Conservation (phyloP, 768 basidiomycete species). For the Panaeolus cyanescens region DNA sequence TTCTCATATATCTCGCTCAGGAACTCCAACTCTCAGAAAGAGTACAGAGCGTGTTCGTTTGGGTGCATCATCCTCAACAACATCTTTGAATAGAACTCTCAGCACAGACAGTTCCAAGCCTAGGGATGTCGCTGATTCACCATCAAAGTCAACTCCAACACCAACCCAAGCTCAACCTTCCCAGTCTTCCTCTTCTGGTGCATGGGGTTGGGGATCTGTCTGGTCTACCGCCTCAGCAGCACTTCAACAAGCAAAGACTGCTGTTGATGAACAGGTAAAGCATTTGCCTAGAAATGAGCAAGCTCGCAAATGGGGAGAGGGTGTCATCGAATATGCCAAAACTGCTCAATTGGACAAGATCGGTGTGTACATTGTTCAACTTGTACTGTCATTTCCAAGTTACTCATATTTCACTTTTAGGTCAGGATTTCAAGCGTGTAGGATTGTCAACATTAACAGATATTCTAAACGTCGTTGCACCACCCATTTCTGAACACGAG, state of each 20-base stretch:
- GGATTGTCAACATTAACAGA: constrained; percentile 89
- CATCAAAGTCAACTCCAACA: constrained; percentile 11
- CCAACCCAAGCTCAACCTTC: constrained; percentile 13
- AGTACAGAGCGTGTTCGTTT: constrained; percentile 76
- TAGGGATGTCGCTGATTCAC: constrained; percentile 17
- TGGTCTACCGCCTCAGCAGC: constrained; percentile 88
- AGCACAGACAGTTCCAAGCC: constrained; percentile 25
- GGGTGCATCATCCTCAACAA: constrained; percentile 49
- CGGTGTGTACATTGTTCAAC: constrained; percentile 46
- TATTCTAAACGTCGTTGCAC: constrained; percentile 94
- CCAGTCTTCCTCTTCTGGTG: constrained; percentile 21
- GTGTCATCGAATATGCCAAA: constrained; percentile 86
- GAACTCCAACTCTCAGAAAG: constrained; percentile 73
- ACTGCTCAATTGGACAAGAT: constrained; percentile 88
- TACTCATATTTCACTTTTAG: constrained; percentile 38
- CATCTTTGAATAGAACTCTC: constrained; percentile 34
- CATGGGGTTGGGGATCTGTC: constrained; percentile 87
- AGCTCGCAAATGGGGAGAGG: constrained; percentile 87
- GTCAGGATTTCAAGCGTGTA: constrained; percentile 86
- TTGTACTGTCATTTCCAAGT: neutral
- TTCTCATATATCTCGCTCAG: constrained; percentile 60
- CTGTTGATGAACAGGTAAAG: constrained; percentile 94
- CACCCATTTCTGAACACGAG: constrained; percentile 98
- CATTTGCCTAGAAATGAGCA: constrained; percentile 83
- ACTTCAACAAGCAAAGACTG: constrained; percentile 83